phyloP scores from a whole-genome alignment of 768 basidiomycete species.

The Botryobasidium botryosum region DNA sequence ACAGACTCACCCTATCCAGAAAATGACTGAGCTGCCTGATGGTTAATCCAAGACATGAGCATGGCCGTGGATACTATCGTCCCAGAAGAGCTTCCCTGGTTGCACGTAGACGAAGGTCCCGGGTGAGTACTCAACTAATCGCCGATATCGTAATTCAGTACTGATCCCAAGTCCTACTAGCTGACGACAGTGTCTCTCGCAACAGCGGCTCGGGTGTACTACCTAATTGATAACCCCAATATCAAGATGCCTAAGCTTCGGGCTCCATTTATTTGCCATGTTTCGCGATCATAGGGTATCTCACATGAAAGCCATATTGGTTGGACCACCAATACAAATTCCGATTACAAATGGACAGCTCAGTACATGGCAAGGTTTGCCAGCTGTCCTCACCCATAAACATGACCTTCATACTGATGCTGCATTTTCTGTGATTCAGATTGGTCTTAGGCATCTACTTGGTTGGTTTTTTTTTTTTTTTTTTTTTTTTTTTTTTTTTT shows the following conservation, averaged over 20 bases:
- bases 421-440: too few relatives aligned
- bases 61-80: slow-evolving; percentile 86
- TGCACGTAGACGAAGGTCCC: slow-evolving; percentile 80
- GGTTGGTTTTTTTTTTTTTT: not conserved
- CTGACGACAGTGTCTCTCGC: too few relatives aligned
- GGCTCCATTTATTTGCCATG: too few relatives aligned
- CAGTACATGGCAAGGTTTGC: slow-evolving; percentile 82
- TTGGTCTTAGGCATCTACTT: slow-evolving; percentile 2
- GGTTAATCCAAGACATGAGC: slow-evolving; percentile 56
- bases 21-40: not conserved
- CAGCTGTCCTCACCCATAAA: not conserved
- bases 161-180: too few relatives aligned
- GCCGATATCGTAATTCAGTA: not conserved
- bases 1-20: not conserved
- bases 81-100: slow-evolving; percentile 67
- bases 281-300: slow-evolving; percentile 40
- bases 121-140: slow-evolving; percentile 38
- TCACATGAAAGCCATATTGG: slow-evolving; percentile 75
- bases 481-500: too few relatives aligned
- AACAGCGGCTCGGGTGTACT: slow-evolving; percentile 53
- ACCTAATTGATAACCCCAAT: not conserved
- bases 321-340: slow-evolving; percentile 70
- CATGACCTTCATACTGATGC: too few relatives aligned
- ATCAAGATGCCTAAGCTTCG: not conserved
- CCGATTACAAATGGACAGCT: slow-evolving; percentile 55